Base-by-base conservation (phyloP, 768 basidiomycete genomes). In the Filobasidium floriforme region DNA sequence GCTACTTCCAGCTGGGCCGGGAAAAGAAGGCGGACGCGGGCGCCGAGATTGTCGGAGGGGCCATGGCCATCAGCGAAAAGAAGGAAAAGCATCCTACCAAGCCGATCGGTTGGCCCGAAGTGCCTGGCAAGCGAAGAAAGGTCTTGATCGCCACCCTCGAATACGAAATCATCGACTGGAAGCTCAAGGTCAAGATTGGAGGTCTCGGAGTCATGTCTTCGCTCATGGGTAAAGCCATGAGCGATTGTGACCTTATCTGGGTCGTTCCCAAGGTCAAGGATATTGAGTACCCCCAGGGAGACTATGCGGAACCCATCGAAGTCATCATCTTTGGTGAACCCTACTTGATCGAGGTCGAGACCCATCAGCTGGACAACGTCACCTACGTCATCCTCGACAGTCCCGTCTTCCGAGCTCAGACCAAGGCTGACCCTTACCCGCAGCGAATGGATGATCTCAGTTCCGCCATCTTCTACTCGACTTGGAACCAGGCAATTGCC, bases 141-240 rank as follows among this genome's bases (percentile, higher is more conserved):
- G 90, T 93, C 29, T 83, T 96, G 54, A 96, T 96, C 68, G 82
- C 92, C 19, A 94, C 92, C 0, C 83, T 96, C 60, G 92, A 96
- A 79, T 96, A 96, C 79, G 92, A 96, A 78, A 89, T 96, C 75
- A 86, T 96, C 73, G 92, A 94, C 75, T 96, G 92, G 92, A 93
- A 93, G 80, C 80, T 93, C 68, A 96, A 96, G 80, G 92, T 96
- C 82, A 94, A 94, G 83, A 94, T 94, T 70, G 92, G 92, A 81
- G 92, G 92, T 79, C 83, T 96, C 22, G 92, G 92, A 82, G 92
- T 94, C 81, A 96, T 96, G 92, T 94, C 92, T 2, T 88, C 88
- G 79, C 82, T 96, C 41, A 96, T 96, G 92, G 92, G 92, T 69
- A 96, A 94, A 79, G 92, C 92, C 6, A 96, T 96, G 92, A 89